Conservation (phyloP, 768 basidiomycete species). For the Cystobasidium tubakii region DNA sequence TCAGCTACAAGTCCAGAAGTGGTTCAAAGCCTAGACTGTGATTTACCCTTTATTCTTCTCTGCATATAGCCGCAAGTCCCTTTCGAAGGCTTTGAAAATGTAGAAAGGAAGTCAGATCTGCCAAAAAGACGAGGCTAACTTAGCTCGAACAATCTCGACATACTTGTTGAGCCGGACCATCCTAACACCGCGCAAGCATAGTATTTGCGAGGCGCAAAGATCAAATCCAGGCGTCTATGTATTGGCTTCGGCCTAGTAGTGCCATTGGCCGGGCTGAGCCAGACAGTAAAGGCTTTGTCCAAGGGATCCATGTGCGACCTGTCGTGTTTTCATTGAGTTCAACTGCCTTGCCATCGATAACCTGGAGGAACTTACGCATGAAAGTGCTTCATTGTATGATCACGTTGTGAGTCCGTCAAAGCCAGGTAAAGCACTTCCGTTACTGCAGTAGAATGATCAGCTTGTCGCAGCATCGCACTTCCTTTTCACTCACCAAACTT, state of each 20-base stretch:
- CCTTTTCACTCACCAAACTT: slow-evolving; percentile 51
- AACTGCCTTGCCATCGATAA: slow-evolving; percentile 38
- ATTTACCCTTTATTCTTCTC: slow-evolving; percentile 11
- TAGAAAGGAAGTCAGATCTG: background rate
- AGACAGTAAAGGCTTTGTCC: slow-evolving; percentile 77
- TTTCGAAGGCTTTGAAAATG: slow-evolving; percentile 31
- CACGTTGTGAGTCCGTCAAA: slow-evolving; percentile 28
- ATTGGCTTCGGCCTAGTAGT: slow-evolving; percentile 48
- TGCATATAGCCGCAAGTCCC: slow-evolving; percentile 36
- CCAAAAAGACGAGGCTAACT: too few relatives aligned
- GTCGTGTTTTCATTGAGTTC: slow-evolving; percentile 35
- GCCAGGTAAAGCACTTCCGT: slow-evolving; percentile 17
- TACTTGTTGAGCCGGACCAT: slow-evolving; percentile 55
- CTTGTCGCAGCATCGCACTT: background rate
- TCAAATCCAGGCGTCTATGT: slow-evolving; percentile 73
- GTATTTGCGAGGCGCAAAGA: slow-evolving; percentile 66
- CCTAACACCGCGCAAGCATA: slow-evolving; percentile 88
- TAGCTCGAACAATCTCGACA: background rate
- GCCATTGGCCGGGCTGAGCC: slow-evolving; percentile 56
- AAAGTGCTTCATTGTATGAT: slow-evolving; percentile 23
- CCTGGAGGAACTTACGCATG: slow-evolving; percentile 21
- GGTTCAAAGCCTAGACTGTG: too few relatives aligned
- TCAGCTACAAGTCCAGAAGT: too few relatives aligned
- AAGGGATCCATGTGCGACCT: slow-evolving; percentile 65
- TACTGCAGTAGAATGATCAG: slow-evolving; percentile 20